A percentile compares a stretch with the other conserved stretches of the same genome.
phyloP scores from a whole-genome alignment of 345 rosid genomes.

The Citrus sp. region DNA sequence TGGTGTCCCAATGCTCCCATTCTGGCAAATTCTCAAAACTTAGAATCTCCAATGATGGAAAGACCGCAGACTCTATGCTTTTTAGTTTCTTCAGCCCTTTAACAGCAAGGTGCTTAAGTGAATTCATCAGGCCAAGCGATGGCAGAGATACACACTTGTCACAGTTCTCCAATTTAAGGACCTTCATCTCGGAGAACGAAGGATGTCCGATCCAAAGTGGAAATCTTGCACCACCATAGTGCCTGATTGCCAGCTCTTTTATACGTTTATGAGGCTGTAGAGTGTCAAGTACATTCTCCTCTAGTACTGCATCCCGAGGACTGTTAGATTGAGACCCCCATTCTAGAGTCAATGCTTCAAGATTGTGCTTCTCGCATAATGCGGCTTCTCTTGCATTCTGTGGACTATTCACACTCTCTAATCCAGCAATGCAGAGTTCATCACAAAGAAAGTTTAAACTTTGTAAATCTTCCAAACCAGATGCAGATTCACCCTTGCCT shows the following conservation, averaged over 20 bases:
- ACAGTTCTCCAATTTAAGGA: neutral
- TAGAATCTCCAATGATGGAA: neutral
- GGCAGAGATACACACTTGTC: neutral
- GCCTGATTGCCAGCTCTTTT: neutral
- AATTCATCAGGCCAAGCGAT: neutral
- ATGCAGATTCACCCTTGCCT: neutral
- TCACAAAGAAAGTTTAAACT: constrained; percentile 21
- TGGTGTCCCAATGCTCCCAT: neutral
- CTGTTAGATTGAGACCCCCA: neutral
- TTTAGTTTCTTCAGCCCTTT: neutral
- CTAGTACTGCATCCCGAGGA: neutral
- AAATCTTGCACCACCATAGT: neutral
- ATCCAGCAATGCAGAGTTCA: constrained; percentile 9
- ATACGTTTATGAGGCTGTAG: neutral
- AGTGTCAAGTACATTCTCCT: neutral
- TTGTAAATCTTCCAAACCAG: constrained; percentile 17
- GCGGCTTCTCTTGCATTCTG: neutral
- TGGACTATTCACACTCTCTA: neutral
- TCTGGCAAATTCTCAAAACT: neutral
- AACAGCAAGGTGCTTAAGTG: neutral
- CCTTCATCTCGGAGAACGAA: neutral
- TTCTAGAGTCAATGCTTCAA: neutral
- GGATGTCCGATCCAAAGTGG: neutral
- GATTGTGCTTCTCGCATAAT: neutral
- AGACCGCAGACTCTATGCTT: neutral